Evolutionary conservation across 225 moss, liverwort and hornwort genomes (phyloP).

Genomic region (Neckera pumila): DNA sequence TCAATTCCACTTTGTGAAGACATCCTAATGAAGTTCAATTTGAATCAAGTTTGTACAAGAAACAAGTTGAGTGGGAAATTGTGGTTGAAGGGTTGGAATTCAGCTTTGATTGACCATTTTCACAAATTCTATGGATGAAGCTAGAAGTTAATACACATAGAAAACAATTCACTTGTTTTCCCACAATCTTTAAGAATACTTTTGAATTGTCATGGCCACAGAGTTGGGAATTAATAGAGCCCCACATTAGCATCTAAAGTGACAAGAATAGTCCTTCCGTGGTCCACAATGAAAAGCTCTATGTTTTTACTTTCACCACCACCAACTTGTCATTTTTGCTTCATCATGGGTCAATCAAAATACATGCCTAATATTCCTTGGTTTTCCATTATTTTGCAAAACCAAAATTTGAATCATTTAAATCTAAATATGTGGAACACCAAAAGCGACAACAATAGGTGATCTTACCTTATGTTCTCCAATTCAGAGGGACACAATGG

Average conservation of each 20-base stretch:
- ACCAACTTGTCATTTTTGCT: neutral
- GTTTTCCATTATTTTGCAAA: accelerated
- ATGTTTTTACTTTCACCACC: neutral
- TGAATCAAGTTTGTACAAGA: neutral
- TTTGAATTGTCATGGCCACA: neutral
- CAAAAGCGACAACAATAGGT: neutral
- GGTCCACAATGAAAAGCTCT: neutral
- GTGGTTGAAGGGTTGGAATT: neutral
- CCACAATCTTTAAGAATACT: accelerated
- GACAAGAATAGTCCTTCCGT: neutral
- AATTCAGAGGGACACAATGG: neutral
- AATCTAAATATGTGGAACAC: neutral
- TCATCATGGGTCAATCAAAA: neutral
- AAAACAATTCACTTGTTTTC: neutral
- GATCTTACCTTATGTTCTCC: neutral
- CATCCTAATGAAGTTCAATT: neutral
- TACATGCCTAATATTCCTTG: too few relatives aligned
- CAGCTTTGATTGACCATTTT: neutral
- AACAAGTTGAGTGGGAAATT: neutral
- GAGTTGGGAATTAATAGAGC: neutral
- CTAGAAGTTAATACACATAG: neutral
- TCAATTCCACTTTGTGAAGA: neutral
- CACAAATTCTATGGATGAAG: accelerated
- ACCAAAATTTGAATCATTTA: neutral
- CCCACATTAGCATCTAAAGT: neutral